Base-by-base conservation (phyloP, 2,329 filamentous ascomycete species). In the Phaeosphaeriaceae sp. region DNA sequence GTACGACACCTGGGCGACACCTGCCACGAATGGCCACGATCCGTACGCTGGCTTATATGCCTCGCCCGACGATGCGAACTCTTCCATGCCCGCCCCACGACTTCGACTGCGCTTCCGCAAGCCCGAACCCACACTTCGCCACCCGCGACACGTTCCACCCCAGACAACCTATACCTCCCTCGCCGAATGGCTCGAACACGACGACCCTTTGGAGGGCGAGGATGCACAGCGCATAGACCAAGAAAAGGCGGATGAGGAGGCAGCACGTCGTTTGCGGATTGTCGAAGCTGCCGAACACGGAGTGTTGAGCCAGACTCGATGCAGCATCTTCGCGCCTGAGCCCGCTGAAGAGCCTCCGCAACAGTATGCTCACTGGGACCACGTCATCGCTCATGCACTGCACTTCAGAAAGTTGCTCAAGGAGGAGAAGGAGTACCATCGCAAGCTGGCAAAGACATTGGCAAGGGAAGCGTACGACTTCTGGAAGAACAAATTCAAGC, bases 311-410 rank as follows among this genome's bases (percentile, higher is more conserved):
- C 80, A 84, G 53, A 87, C 88, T 58, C 83, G 85, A 58, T 94
- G 91, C 72, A 89, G 88, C 2, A 80, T 89, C 22, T 95, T 91
- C 67, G 84, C 88, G 19, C 91, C 91, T 0, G 91, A 95, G 62
- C 82, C 87, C 13, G 84, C 85, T 58, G 88, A 91, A 56, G 91
- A 96, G 68, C 91, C 91, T 0, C 86, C 88, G 0, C 84, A 86
- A 52, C 92, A 95, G 70, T 98, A 92, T 82, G 88, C 90, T n/a
- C 93, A 96, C 66, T 86, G 88, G 71, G 93, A 98, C 71, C 91
- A 98, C 73, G 84, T 98, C 53, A 83, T 91, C 47, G 89, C 89
- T 48, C 93, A 96, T 60, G 89, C 91, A 57, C 73, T 89, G 13
- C 90, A 93, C 67, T 94, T 98, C 67, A 88, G 91, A 48, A 91